Evolutionary conservation across 208 protist genomes (phyloP).

Genomic region (Leishmania mexicana): DNA sequence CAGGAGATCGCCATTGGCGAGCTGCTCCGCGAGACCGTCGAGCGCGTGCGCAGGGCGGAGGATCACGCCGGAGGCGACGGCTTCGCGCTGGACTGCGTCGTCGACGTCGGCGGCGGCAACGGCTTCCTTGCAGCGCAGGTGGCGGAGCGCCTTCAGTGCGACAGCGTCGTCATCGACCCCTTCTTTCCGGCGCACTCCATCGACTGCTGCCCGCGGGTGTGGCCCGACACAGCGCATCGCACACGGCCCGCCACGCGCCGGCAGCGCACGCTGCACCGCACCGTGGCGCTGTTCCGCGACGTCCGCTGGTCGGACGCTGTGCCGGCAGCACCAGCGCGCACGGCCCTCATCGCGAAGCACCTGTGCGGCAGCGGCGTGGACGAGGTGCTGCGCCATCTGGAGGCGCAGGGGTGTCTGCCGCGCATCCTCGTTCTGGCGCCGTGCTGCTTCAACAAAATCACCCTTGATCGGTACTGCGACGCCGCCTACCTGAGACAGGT

Average conservation of each 20-base stretch:
- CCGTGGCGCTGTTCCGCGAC: slow-evolving; percentile 46
- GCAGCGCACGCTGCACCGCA: slow-evolving; percentile 39
- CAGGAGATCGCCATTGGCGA: slow-evolving; percentile 85
- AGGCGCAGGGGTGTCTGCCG: slow-evolving; percentile 50
- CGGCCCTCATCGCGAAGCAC: slow-evolving; percentile 78
- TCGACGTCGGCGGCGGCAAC: slow-evolving; percentile 86
- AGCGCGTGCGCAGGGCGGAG: slow-evolving; percentile 3
- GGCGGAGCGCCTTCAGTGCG: slow-evolving; percentile 60
- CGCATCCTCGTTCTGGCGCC: slow-evolving; percentile 75
- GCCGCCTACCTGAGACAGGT: slow-evolving; percentile 35
- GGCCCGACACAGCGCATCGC: slow-evolving; percentile 46
- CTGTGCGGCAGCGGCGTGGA: slow-evolving; percentile 83
- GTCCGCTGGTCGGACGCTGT: slow-evolving; percentile 48
- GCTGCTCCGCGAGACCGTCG: slow-evolving; percentile 38
- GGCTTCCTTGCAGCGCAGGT: slow-evolving; percentile 77
- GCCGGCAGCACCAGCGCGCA: slow-evolving; percentile 34
- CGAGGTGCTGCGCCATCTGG: slow-evolving; percentile 62
- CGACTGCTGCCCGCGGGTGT: slow-evolving; percentile 63
- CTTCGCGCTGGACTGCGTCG: slow-evolving; percentile 44
- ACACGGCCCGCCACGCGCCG: slow-evolving; percentile 38
- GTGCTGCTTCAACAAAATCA: slow-evolving; percentile 77
- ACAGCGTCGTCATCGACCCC: slow-evolving; percentile 72
- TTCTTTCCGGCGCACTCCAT: slow-evolving; percentile 73
- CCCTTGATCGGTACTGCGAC: slow-evolving; percentile 61
- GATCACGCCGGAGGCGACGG: not conserved